Conservation (phyloP, 805 yeast genomes). For the Cyberlindnera misumaiensis region DNA sequence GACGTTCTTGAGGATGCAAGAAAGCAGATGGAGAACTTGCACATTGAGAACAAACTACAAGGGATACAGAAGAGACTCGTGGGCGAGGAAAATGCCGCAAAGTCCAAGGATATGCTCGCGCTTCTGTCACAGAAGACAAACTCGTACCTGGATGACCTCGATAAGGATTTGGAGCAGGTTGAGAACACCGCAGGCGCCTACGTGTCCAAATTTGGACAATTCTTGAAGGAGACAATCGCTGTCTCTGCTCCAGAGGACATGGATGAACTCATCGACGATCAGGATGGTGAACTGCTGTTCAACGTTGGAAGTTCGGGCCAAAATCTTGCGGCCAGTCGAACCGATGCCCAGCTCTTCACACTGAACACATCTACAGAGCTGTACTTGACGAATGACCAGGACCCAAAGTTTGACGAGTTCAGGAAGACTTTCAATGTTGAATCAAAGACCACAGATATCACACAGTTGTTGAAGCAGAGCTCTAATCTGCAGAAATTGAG, state of each 20-base stretch:
- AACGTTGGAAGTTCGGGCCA: constrained; percentile 32
- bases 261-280: constrained; percentile 25
- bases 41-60: constrained; percentile 13
- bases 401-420: constrained; percentile 30
- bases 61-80: constrained; percentile 10
- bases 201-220: constrained; percentile 50
- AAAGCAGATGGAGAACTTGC: constrained; percentile 18
- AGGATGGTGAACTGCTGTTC: constrained; percentile 35
- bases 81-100: constrained; percentile 12
- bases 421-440: constrained; percentile 36
- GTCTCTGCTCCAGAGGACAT: constrained; percentile 19
- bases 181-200: constrained; percentile 65
- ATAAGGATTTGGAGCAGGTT: constrained; percentile 63
- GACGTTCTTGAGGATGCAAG: constrained; percentile 24
- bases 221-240: constrained; percentile 36
- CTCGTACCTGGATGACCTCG: constrained; percentile 62
- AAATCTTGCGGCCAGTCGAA: constrained; percentile 38
- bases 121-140: constrained; percentile 38
- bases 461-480: constrained; percentile 34
- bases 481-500: constrained; percentile 31
- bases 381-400: constrained; percentile 23
- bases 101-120: constrained; percentile 10
- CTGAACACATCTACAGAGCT: constrained; percentile 39
- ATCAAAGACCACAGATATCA: constrained; percentile 42
- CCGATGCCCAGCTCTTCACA: constrained; percentile 56